A percentile compares a stretch with the other conserved stretches of the same genome.
phyloP scores from a whole-genome alignment of 108 stramenopile genomes.

The Fistulifera solaris region DNA sequence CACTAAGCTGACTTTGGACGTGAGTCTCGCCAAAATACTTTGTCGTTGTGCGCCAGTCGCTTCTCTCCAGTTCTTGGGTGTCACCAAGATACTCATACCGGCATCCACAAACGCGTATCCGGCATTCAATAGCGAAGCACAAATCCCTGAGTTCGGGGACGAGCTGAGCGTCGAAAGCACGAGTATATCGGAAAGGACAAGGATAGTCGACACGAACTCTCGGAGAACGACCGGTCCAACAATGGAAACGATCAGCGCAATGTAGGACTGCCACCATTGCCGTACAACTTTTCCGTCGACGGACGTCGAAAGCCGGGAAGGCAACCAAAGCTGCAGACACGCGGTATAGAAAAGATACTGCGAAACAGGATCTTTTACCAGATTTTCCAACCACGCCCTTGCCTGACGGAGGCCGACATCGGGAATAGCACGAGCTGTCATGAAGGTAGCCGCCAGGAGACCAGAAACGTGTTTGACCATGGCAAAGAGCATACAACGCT shows the following conservation, averaged over 20 bases:
- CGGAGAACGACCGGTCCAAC: slow-evolving; percentile 57
- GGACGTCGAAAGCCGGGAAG: slow-evolving; percentile 1
- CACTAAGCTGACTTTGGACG: slow-evolving; percentile 38
- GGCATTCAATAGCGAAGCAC: slow-evolving; percentile 16
- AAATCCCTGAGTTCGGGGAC: slow-evolving; percentile 6
- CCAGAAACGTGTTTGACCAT: slow-evolving; percentile 68
- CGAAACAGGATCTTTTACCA: slow-evolving; percentile 65
- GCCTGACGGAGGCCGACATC: slow-evolving; percentile 47
- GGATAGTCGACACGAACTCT: slow-evolving; percentile 48
- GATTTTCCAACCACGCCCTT: slow-evolving; percentile 42
- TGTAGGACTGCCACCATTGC: slow-evolving; percentile 39
- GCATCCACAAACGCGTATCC: slow-evolving; percentile 33
- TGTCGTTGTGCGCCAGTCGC: slow-evolving; percentile 62
- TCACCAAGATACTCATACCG: slow-evolving; percentile 53
- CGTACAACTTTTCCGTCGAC: slow-evolving; percentile 10
- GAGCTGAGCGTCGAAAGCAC: slow-evolving; percentile 34
- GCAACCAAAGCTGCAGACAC: slow-evolving; percentile 57
- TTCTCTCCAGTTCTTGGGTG: slow-evolving; percentile 44
- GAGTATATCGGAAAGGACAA: slow-evolving; percentile 63
- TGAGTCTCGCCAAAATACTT: slow-evolving; percentile 49
- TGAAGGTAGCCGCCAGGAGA: slow-evolving; percentile 40
- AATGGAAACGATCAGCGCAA: slow-evolving; percentile 23
- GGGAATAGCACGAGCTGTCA: slow-evolving; percentile 57
- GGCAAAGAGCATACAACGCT: slow-evolving; percentile 57
- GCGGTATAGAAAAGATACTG: slow-evolving; percentile 78